A percentile compares a stretch with the other conserved stretches of the same genome.
These are phyloP conservation scores for Chlorella variabilis DNA, from an alignment of 163 green algal species.

Conservation along the genomic window DNA sequence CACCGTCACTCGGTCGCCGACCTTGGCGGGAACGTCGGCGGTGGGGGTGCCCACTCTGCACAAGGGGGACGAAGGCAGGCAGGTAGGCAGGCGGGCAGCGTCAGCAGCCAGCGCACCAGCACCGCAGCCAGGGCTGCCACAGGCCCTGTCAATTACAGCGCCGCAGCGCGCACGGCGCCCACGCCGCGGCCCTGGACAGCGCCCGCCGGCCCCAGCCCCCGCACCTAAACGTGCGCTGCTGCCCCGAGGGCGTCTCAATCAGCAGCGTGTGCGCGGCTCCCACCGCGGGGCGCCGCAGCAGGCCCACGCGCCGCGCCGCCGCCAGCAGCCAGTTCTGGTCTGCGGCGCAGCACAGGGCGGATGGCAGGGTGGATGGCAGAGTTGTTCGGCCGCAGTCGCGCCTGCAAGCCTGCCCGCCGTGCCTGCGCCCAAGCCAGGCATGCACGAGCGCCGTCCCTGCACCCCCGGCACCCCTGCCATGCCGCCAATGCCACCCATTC, in stretches of 20 bases:
- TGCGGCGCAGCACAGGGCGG: background rate
- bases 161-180: no score
- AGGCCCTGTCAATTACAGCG: no score
- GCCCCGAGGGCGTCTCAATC: constrained; percentile 69
- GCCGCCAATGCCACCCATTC: no score
- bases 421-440: no score
- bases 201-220: background rate
- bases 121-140: no score
- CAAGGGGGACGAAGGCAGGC: background rate
- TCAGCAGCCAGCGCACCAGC: background rate
- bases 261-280: constrained; percentile 81
- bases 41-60: constrained; percentile 66
- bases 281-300: constrained; percentile 53
- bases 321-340: constrained; percentile 57
- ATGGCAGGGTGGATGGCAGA: background rate
- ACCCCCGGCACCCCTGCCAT: no score
- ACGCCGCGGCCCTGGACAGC: no score
- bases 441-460: no score
- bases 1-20: constrained; percentile 77
- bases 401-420: no score
- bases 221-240: constrained; percentile 75
- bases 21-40: constrained; percentile 76
- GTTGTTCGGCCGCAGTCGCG: no score
- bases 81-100: background rate
- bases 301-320: constrained; percentile 52